These are phyloP conservation scores for Suhomyces wounanorum DNA, from an alignment of 1,139 yeast genomes.

Conservation along the genomic window DNA sequence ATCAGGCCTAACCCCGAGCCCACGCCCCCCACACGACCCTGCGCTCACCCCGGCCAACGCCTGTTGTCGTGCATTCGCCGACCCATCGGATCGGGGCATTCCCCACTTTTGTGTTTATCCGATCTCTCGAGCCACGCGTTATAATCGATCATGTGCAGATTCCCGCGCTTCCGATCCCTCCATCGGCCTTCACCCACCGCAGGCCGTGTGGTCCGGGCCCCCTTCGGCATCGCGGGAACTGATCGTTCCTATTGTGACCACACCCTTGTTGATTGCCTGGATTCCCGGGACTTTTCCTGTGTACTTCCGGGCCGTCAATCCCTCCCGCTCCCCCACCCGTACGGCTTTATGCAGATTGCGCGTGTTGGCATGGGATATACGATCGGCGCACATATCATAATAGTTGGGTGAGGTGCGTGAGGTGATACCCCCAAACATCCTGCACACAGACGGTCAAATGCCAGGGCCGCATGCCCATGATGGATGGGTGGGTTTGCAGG, in stretches of 20 bases:
- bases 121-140: constrained; percentile 5
- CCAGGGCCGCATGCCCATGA: not conserved
- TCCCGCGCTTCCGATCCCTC: constrained; percentile 6
- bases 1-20: constrained; percentile 2
- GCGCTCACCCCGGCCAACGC: not conserved
- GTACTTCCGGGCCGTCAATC: not conserved
- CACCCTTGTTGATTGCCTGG: not conserved
- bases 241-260: not conserved
- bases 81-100: constrained; percentile 1
- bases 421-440: not conserved
- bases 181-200: not conserved
- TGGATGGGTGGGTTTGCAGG: not conserved
- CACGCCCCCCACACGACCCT: not conserved
- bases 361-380: not conserved
- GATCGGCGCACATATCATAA: not conserved
- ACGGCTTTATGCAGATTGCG: constrained; percentile 4
- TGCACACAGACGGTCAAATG: not conserved
- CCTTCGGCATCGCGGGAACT: not conserved
- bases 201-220: not conserved
- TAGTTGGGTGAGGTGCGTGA: not conserved
- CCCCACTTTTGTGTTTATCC: constrained; percentile 2
- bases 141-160: constrained; percentile 5
- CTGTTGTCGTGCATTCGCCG: not conserved
- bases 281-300: not conserved
- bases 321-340: not conserved